A percentile compares a stretch with the other conserved stretches of the same genome.
Conservation (phyloP, 2,329 filamentous ascomycete species). For the Epichloe elymi region DNA sequence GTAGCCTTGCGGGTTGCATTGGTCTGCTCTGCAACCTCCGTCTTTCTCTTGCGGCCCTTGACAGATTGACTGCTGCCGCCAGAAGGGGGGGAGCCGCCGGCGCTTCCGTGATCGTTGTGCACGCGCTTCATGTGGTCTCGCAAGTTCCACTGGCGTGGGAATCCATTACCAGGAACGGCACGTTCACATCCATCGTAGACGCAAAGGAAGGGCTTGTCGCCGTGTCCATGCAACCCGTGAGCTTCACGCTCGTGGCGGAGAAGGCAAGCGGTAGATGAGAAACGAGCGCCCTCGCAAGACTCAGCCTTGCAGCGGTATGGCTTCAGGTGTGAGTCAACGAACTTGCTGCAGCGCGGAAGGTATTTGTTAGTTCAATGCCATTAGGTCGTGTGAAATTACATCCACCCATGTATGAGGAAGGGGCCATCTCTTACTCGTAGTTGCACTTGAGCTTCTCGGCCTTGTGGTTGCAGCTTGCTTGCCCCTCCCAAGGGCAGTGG, state of each 20-base stretch:
- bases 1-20: constrained; percentile 35
- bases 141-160: constrained; percentile 90
- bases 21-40: constrained; percentile 30
- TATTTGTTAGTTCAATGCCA: constrained; percentile 11
- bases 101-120: constrained; percentile 50
- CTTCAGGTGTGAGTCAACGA: constrained; percentile 91
- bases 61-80: constrained; percentile 18
- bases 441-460: constrained; percentile 97
- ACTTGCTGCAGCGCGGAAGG: constrained; percentile 53
- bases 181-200: constrained; percentile 79
- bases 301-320: constrained; percentile 87
- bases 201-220: constrained; percentile 85
- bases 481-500: constrained; percentile 78
- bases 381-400: no score
- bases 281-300: constrained; percentile 72
- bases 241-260: constrained; percentile 92
- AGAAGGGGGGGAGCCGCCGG: constrained; percentile 27
- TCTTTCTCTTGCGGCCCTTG: constrained; percentile 48
- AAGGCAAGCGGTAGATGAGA: constrained; percentile 89
- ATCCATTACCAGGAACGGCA: constrained; percentile 69
- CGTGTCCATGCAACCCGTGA: constrained; percentile 89
- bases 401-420: constrained; percentile 7
- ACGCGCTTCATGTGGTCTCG: constrained; percentile 96
- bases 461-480: constrained; percentile 67
- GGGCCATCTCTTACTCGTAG: constrained; percentile 65